Evolutionary conservation across 2,329 filamentous ascomycete species (phyloP), one percentile per base, ranked within the genome.

Genomic region (Polychaeton citri): DNA sequence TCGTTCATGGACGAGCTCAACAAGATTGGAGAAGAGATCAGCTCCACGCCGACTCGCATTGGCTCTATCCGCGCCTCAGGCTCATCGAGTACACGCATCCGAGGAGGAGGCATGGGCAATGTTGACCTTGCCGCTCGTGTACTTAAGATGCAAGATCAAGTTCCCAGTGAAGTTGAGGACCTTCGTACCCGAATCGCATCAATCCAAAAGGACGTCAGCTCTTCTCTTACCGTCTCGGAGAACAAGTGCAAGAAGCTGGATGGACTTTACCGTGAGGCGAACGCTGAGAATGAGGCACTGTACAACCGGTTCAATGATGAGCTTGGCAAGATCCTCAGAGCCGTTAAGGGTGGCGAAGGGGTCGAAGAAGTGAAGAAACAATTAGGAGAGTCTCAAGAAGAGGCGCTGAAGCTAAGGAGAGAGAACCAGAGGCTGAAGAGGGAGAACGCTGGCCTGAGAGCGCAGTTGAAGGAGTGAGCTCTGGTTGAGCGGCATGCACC

Each of bases 231-330:
- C 16, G 76, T 84, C 2, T 76, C 74, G 10, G 86, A 95, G 55
- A 72, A 71, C 40, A 87, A 90, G 49, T 78, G 79, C 40, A 81
- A 78, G 48, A 80, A 81, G 28, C 74, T 95, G 36, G 87, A 95
- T 54, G 82, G 92, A 59, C 65, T 94, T 35, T 93, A 92, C 62
- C 81, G 84, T 45, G 85, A 94, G 52, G 74, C 79, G 12, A 85
- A 78, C 48, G 82, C 84, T 0, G 88, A 96, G 64, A 96, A 95
- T 49, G 87, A 95, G 61, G 73, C 88, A 19, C 67, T 96, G 37
- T 95, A 95, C 58, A 81, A 88, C 46, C 79, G 79, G 41, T 94
- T 95, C 65, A 94, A 95, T 51, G 74, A 76, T n/a, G 88, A 95
- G 61, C 64, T 96, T 33, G 80, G 75, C 48, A 85, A 81, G 63